Evolutionary conservation across 352 stramenopile species (phyloP).

Genomic region (Lagenidium sp.): DNA sequence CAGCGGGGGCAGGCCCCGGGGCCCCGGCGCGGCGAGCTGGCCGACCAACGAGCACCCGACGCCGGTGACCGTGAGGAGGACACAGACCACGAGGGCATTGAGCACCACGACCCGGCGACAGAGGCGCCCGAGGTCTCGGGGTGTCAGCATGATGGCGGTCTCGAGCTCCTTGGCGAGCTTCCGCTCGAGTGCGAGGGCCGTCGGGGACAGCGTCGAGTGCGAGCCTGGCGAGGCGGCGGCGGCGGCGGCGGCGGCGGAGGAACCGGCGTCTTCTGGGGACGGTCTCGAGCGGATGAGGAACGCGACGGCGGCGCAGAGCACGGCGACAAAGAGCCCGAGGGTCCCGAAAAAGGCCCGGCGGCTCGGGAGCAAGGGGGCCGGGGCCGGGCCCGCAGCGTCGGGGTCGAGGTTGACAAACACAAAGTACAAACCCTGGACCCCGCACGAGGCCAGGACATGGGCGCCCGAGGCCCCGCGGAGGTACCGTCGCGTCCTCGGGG

Average conservation of each 20-base stretch:
- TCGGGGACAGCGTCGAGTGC: not conserved
- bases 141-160: not conserved
- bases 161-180: not conserved
- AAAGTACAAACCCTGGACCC: slow-evolving; percentile 55
- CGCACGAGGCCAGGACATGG: slow-evolving; percentile 22
- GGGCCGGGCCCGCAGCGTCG: too few relatives aligned
- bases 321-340: slow-evolving; percentile 3
- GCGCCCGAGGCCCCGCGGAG: slow-evolving; percentile 39
- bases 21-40: not conserved
- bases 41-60: not conserved
- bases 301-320: slow-evolving; percentile 1
- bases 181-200: not conserved
- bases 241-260: too few relatives aligned
- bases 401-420: slow-evolving; percentile 24
- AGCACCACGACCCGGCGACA: not conserved
- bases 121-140: not conserved
- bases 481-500: too few relatives aligned
- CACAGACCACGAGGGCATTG: not conserved
- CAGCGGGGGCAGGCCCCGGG: not conserved
- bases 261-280: too few relatives aligned
- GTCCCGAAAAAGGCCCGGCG: too few relatives aligned
- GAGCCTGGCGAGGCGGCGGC: too few relatives aligned
- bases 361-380: too few relatives aligned
- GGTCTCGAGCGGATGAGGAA: too few relatives aligned
- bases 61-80: not conserved